These are phyloP conservation scores for Fraxinus americana DNA, from an alignment of 257 asterid species.

Conservation along the genomic window DNA sequence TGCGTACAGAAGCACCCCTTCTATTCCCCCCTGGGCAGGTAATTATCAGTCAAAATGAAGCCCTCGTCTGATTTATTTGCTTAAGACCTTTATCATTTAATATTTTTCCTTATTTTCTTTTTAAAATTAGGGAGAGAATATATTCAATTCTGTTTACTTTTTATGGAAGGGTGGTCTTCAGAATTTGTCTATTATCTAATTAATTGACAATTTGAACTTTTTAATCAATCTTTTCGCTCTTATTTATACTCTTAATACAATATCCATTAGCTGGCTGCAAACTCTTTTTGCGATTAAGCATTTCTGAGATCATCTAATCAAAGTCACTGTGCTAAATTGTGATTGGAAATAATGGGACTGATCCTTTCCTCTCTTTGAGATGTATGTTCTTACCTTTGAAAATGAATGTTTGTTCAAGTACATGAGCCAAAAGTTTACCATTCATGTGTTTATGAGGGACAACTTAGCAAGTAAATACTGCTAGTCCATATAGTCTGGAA, in stretches of 20 bases:
- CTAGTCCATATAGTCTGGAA: too few relatives aligned
- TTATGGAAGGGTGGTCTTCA: background rate
- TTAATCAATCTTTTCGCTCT: background rate
- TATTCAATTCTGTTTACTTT: background rate
- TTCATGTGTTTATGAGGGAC: background rate
- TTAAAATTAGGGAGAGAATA: background rate
- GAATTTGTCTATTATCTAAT: background rate
- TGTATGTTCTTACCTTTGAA: background rate
- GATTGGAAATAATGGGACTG: background rate
- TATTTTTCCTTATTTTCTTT: background rate
- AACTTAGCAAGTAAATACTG: background rate
- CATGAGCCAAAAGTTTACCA: background rate
- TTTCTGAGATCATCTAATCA: background rate
- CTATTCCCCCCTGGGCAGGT: constrained; percentile 96
- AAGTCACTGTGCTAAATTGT: background rate
- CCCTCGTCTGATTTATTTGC: constrained; percentile 1
- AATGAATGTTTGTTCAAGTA: background rate
- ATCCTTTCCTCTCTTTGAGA: too few relatives aligned
- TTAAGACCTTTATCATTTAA: constrained; percentile 3
- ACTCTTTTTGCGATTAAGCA: background rate
- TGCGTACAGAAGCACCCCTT: constrained; percentile 93
- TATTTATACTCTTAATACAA: background rate
- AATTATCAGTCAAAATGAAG: constrained; percentile 20
- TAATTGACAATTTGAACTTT: background rate
- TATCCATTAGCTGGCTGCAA: background rate